Evolutionary conservation across 805 yeast species (phyloP), one percentile per base, ranked within the genome.

Genomic region (Candida boleticola): DNA sequence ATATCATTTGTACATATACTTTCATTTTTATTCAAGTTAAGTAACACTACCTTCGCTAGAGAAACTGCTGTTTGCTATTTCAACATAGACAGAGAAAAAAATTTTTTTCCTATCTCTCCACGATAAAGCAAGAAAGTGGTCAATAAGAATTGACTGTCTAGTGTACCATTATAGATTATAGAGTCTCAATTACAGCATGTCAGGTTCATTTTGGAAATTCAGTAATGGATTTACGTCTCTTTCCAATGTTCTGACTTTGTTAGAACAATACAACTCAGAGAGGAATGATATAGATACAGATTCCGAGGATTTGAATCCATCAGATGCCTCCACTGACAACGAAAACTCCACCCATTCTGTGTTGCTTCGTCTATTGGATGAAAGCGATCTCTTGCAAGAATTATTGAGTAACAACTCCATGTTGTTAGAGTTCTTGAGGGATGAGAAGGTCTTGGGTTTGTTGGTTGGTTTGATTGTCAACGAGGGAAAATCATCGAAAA

Each of bases 191-290:
- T 5, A 14, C 35, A 31, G 35, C 9, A 70, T 71, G 76, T 68
- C 74, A n/a, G 71, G 74, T 16, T 66, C 73, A 16, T 71, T 70
- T 50, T 71, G 76, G 76, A 70, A 70, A 52, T 68, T 70, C 51
- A 66, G 71, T 46, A 70, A 68, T 52, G 75, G 76, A 39, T 69
- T 68, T 51, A 64, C 73, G 21, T 66, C 74, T 37, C 52, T 68
- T 29, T 66, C 73, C 23, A 70, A 68, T 40, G 63, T 71, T 36
- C 58, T 68, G 34, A 60, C 69, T 13, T 53, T 71, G 21, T 58
- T 71, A 41, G 76, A 71, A 41, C 58, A 60, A 39, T 57, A 64
- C 44, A 48, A 57, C 17, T 42, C 43, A 3, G 21, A n/a, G 4
- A 20, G 14, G 18, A 17, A 45, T 51, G 39, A 54, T 48, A 42